Base-by-base conservation (phyloP, 352 stramenopile genomes). In the Pythium coloratum region DNA sequence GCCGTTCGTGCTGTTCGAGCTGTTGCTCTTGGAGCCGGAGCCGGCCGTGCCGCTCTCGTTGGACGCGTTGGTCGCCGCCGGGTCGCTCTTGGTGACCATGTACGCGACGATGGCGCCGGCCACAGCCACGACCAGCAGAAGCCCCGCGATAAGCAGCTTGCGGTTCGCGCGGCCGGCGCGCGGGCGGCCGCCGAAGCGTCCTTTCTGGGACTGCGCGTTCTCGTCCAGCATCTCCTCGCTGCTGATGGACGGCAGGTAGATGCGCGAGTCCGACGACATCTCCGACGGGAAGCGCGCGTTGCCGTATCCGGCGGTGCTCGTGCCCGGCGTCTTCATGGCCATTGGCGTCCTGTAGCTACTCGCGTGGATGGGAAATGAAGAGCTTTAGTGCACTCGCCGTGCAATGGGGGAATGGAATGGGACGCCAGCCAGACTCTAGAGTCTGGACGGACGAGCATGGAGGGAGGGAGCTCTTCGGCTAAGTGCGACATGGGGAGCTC, bases 141-240 rank as follows among this genome's bases (percentile, higher is more conserved):
- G n/a, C 18, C 44, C 44, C 3, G n/a, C 44, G n/a, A 51, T 30
- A 6, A 51, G 44, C 44, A 51, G 44, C 44, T 51, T 51, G 44
- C 44, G 50, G 44, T 51, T 51, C 3, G 44, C 16, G 2, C 44
- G 44, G n/a, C 7, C 36, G 36, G 36, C 36, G 36, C 18, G 1
- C 1, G 44, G 44, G 18, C 44, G 18, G 8, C 44, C 44, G 44
- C 18, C 16, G 44, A 51, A 51, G 44, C 44, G 44, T 18, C 12
- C 32, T n/a, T 51, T 51, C 44, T 51, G 44, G n/a, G 44, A 51
- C 44, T 51, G 44, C n/a, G 44, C 44, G 44, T 56, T 38, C 50
- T 56, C 50, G 50, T 56, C 50, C 26, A 56, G 50, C 26, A 56
- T 56, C 26, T 56, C 50, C 30, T 56, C 26, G 50, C 50, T 56